A percentile compares a stretch with the other conserved stretches of the same genome.
Evolutionary conservation across 2,329 filamentous ascomycete genomes (phyloP).

Genomic region (Trichoderma harzianum): DNA sequence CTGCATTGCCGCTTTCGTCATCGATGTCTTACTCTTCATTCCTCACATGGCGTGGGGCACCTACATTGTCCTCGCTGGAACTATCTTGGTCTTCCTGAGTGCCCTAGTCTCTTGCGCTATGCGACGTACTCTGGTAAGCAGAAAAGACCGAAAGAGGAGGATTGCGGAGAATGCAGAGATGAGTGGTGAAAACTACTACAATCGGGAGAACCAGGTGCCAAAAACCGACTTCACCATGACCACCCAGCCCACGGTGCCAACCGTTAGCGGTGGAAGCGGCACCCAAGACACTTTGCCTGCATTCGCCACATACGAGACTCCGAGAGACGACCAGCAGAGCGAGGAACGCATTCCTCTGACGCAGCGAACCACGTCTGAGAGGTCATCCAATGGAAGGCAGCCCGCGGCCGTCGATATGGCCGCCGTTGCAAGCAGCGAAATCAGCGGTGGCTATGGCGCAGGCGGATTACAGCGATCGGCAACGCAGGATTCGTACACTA

Average conservation of each 20-base stretch:
- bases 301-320: slow-evolving; percentile 66
- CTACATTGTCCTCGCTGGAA: slow-evolving; percentile 87
- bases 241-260: slow-evolving; percentile 57
- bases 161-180: slow-evolving; percentile 95
- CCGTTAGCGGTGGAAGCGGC: slow-evolving; percentile 53
- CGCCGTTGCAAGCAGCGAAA: slow-evolving; percentile 20
- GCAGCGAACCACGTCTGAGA: slow-evolving; percentile 57
- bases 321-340: slow-evolving; percentile 58
- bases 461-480: slow-evolving; percentile 38
- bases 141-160: slow-evolving; percentile 87
- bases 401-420: slow-evolving; percentile 40
- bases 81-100: slow-evolving; percentile 77
- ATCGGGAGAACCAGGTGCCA: slow-evolving; percentile 56
- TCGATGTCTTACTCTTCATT: slow-evolving; percentile 92
- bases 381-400: slow-evolving; percentile 47
- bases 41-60: slow-evolving; percentile 93
- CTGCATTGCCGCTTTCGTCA: slow-evolving; percentile 80
- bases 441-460: slow-evolving; percentile 29
- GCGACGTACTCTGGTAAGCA: slow-evolving; percentile 84
- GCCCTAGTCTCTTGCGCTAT: slow-evolving; percentile 90
- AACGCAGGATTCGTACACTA: slow-evolving; percentile 64
- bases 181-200: slow-evolving; percentile 92
- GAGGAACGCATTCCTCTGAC: slow-evolving; percentile 73
- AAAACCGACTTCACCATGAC: slow-evolving; percentile 42
- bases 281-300: slow-evolving; percentile 46